Conservation (phyloP, 768 basidiomycete genomes). For the Paxillus ammoniavirescens region DNA sequence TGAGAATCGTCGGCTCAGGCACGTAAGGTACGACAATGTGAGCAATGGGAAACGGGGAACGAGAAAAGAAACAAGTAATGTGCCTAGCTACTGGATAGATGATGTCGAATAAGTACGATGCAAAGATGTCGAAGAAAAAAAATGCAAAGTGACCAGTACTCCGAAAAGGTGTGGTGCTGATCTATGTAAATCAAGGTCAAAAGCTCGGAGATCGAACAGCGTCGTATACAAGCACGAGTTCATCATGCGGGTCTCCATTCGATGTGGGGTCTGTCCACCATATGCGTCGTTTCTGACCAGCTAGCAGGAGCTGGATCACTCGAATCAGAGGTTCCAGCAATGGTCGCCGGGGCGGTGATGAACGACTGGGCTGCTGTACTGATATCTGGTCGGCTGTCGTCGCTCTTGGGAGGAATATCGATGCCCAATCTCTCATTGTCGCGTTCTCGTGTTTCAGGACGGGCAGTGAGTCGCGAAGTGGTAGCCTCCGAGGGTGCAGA, state of each 20-base stretch:
- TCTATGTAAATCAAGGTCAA: background rate
- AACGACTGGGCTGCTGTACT: constrained; percentile 71
- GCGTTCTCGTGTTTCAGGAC: constrained; percentile 12
- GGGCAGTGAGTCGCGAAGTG: constrained; percentile 22
- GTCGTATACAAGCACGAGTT: constrained; percentile 12
- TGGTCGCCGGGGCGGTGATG: constrained; percentile 61
- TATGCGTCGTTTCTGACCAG: constrained; percentile 46
- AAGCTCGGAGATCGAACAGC: constrained; percentile 7
- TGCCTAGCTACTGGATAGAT: constrained; percentile 14
- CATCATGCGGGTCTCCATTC: constrained; percentile 41
- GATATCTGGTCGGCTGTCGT: constrained; percentile 54
- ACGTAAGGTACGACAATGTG: background rate
- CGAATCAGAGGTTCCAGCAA: constrained; percentile 54
- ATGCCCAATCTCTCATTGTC: constrained; percentile 23
- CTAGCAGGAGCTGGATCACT: constrained; percentile 46
- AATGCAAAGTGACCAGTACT: constrained; percentile 10
- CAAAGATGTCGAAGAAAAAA: constrained; percentile 11
- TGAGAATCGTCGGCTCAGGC: background rate
- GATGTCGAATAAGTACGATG: constrained; percentile 33
- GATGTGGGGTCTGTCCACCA: constrained; percentile 40
- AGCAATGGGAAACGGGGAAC: background rate
- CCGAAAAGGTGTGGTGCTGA: background rate
- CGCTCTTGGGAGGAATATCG: constrained; percentile 24
- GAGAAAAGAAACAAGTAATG: background rate
- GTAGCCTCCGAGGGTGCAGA: constrained; percentile 26